These are phyloP conservation scores for Capsella rubella DNA, from an alignment of 441 rosid genomes.

Conservation along the genomic window DNA sequence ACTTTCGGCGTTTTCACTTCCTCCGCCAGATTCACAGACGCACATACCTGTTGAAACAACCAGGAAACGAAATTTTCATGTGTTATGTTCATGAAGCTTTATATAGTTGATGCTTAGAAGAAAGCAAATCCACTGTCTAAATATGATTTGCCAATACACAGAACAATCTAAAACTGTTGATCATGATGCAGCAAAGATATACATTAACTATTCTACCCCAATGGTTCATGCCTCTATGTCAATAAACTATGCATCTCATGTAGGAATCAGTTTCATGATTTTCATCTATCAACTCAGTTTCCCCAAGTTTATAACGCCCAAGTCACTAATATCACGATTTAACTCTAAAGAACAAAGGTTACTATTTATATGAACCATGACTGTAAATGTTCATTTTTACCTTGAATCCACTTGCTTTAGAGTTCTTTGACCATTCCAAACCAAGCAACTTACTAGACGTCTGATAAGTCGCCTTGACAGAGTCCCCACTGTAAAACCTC, in stretches of 20 bases:
- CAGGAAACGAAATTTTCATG: neutral
- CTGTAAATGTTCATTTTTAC: conserved; percentile 39
- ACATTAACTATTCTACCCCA: neutral
- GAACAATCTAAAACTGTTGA: neutral
- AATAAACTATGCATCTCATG: neutral
- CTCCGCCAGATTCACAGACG: conserved; percentile 69
- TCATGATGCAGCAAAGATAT: neutral
- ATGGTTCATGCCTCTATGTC: neutral
- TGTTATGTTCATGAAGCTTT: neutral
- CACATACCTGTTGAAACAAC: conserved; percentile 54
- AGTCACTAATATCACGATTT: conserved; percentile 4
- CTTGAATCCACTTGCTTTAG: conserved; percentile 70
- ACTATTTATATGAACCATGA: neutral
- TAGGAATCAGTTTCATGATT: neutral
- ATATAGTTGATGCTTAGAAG: neutral
- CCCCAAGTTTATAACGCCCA: neutral
- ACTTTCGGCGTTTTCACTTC: conserved; percentile 67
- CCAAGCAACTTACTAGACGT: conserved; percentile 65
- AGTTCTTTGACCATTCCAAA: conserved; percentile 80
- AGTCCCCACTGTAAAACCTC: conserved; percentile 66
- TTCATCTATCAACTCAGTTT: neutral
- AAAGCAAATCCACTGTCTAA: neutral
- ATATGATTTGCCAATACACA: conserved; percentile 4
- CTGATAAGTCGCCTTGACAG: conserved; percentile 75
- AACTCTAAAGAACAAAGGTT: neutral